These are phyloP conservation scores for Fusarium hainanense DNA, from an alignment of 2,329 filamentous ascomycete species.

Conservation along the genomic window DNA sequence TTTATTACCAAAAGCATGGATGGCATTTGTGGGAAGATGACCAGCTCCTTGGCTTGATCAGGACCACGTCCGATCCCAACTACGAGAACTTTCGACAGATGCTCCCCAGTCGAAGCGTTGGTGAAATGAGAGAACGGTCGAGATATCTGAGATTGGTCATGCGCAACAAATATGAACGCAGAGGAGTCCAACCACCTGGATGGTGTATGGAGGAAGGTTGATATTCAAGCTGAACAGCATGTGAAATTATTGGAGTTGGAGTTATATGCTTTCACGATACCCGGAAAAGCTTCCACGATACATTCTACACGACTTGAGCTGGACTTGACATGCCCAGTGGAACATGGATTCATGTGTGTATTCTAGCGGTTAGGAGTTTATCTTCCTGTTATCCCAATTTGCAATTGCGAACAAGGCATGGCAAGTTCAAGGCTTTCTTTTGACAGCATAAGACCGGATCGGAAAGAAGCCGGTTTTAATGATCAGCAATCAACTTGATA, in stretches of 20 bases:
- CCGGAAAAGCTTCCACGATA: slow-evolving; percentile 5
- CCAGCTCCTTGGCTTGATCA: slow-evolving; percentile 40
- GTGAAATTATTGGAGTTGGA: slow-evolving; percentile 11
- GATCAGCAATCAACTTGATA: neutral
- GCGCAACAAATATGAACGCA: slow-evolving; percentile 34
- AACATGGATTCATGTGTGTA: neutral
- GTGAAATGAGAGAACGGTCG: slow-evolving; percentile 38
- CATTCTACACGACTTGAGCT: neutral
- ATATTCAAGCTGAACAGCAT: neutral
- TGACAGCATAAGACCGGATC: neutral
- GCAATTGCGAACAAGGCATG: neutral
- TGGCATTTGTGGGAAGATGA: slow-evolving; percentile 47
- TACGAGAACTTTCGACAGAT: slow-evolving; percentile 15
- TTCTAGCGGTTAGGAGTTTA: neutral
- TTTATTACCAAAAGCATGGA: slow-evolving; percentile 40
- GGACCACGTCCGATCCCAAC: slow-evolving; percentile 29
- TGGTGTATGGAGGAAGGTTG: slow-evolving; percentile 42
- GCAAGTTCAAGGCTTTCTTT: neutral
- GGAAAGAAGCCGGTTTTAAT: slow-evolving; percentile 6
- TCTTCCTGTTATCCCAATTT: neutral
- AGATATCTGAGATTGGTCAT: slow-evolving; percentile 37
- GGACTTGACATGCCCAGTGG: neutral
- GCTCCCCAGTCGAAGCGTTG: slow-evolving; percentile 30
- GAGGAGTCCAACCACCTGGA: slow-evolving; percentile 33
- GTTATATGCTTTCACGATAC: slow-evolving; percentile 36